Percentiles rank a stretch among this genome's conserved stretches.
Conservation (phyloP, 2,329 filamentous ascomycete genomes). For the Aureobasidium sp. region DNA sequence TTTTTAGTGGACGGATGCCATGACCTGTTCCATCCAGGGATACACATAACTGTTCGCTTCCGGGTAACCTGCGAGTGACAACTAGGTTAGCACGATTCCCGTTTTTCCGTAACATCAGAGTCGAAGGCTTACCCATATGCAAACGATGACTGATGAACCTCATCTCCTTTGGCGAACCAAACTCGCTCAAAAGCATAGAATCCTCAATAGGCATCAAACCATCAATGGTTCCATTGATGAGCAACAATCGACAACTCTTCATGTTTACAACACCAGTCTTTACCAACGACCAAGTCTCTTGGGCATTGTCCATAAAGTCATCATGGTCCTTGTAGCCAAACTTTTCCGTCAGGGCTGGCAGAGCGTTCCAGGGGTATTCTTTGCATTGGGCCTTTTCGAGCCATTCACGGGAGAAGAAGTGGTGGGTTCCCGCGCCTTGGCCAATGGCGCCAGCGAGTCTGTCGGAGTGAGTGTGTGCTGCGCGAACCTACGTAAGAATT, state of each 20-base stretch:
- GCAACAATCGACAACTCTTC: constrained; percentile 48
- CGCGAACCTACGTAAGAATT: constrained; percentile 29
- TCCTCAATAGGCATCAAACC: constrained; percentile 62
- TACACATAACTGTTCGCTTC: constrained; percentile 49
- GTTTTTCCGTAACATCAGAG: background rate
- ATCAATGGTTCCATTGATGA: constrained; percentile 54
- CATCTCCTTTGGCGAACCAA: constrained; percentile 57
- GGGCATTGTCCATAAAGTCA: constrained; percentile 22
- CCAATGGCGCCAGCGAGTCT: constrained; percentile 49
- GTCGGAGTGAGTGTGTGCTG: constrained; percentile 56
- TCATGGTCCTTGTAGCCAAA: constrained; percentile 31
- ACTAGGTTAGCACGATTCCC: background rate
- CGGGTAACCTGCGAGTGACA: constrained; percentile 41
- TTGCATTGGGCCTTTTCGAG: constrained; percentile 53
- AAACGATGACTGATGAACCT: constrained; percentile 52
- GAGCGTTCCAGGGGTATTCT: constrained; percentile 42
- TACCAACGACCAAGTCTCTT: constrained; percentile 54
- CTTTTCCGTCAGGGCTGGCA: constrained; percentile 46
- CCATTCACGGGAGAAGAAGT: constrained; percentile 53
- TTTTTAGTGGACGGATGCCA: constrained; percentile 23
- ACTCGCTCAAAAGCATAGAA: constrained; percentile 54
- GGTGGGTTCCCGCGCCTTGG: constrained; percentile 55
- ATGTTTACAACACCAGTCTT: constrained; percentile 46
- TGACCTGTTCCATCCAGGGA: constrained; percentile 52
- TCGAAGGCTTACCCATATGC: constrained; percentile 45